Conservation (phyloP, 106 monocot species). For the Dendrobium chrysotoxum region DNA sequence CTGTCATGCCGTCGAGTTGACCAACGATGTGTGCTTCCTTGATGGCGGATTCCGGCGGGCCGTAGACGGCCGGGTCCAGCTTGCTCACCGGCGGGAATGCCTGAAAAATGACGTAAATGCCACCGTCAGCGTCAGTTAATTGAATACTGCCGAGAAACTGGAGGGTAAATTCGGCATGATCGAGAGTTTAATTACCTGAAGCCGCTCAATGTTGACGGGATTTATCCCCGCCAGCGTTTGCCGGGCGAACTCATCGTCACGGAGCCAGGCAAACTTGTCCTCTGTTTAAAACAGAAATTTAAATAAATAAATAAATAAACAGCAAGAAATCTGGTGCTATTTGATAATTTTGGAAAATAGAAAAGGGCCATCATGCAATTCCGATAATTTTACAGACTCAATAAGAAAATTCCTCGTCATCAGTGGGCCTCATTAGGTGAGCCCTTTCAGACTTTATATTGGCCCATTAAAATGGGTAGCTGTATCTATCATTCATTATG, state of each 20-base stretch:
- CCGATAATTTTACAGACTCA: too few species aligned
- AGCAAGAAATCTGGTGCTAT: background rate
- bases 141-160: background rate
- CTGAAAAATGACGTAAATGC: slow-evolving; percentile 24
- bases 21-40: slow-evolving; percentile 75
- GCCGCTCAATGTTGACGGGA: slow-evolving; percentile 77
- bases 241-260: slow-evolving; percentile 89
- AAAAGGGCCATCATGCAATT: too few species aligned
- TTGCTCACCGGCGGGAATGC: slow-evolving; percentile 82
- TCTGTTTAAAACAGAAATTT: slow-evolving; percentile 28
- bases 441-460: background rate
- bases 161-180: background rate
- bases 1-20: slow-evolving; percentile 73
- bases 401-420: too few species aligned
- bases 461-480: background rate
- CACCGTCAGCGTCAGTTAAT: background rate
- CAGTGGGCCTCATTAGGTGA: too few species aligned
- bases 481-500: background rate
- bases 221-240: slow-evolving; percentile 86
- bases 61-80: slow-evolving; percentile 71
- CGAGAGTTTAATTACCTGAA: slow-evolving; percentile 31
- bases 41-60: slow-evolving; percentile 76
- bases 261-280: slow-evolving; percentile 95
- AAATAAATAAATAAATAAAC: background rate
- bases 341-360: too few species aligned